Evolutionary conservation across 31 red algal species (phyloP), one percentile per base, ranked within the genome.

Genomic region (Odonthalia washingtoniensis): DNA sequence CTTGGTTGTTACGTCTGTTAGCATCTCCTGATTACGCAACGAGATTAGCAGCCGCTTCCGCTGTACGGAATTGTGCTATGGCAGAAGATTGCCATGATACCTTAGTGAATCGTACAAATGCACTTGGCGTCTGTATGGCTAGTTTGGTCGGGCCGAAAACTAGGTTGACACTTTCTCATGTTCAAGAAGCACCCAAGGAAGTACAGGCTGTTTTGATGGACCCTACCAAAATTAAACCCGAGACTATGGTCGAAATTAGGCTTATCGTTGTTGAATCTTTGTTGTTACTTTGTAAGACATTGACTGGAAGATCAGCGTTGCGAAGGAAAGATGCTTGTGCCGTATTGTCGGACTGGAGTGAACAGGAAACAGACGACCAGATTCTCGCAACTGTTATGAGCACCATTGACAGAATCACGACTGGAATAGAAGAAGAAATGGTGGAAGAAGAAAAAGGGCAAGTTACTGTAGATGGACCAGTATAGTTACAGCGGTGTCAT

Each of bases 191-290:
- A 17, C 72, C 84, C 6, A 32, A 41, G 26, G 72, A 32, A 34
- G 84, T 87, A 49, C 69, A 44, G 21, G 52, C 72, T 32, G 64
- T 77, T 37, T 69, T 72, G 12, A 12, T 43, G 38, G 74, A 77
- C 64, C 84, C 84, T 31, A 41, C 32, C 0, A 31, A 52, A 33
- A 53, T 60, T 31, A 66, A 75, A 1, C 72, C 84, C 9, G 87
- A 89, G 44, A 60, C 75, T 62, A 18, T 89, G 32, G 77, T 82
- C 4, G 87, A 89, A 43, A 89, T 89, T 81, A 63, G 87, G 61
- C 77, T 89, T 5, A 5, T 89, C 5, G 36, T 89, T 5, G 87
- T 81, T 21, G 87, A 89, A 63, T 60, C 87, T 5, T 67, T 89
- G 36, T 67, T 89, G 4, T 52, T 89, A 46, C 62, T 89, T 5